These are phyloP conservation scores for Euphorbia tirucalli DNA, from an alignment of 345 rosid species.

Conservation along the genomic window DNA sequence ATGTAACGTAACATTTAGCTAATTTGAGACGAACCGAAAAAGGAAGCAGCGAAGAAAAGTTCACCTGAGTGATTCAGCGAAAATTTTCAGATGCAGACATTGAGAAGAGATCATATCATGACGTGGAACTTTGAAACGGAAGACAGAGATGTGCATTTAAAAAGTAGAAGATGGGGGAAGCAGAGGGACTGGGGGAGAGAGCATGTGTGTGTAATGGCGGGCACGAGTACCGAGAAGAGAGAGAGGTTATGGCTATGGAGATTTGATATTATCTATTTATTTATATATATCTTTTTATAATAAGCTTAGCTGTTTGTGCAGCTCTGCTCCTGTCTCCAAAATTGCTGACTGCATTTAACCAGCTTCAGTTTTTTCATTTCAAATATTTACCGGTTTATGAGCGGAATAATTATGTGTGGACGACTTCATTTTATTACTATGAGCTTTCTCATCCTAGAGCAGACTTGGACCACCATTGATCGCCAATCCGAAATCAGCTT, in stretches of 20 bases:
- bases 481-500: neutral
- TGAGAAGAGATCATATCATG: neutral
- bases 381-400: neutral
- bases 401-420: neutral
- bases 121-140: neutral
- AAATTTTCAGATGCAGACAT: slow-evolving; percentile 6
- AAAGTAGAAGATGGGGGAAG: neutral
- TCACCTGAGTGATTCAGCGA: neutral
- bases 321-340: neutral
- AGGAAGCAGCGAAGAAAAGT: neutral
- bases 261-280: neutral
- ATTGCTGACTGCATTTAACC: neutral
- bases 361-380: neutral
- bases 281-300: too few relatives aligned
- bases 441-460: neutral
- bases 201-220: slow-evolving; percentile 10
- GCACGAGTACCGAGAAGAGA: slow-evolving; percentile 24
- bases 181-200: slow-evolving; percentile 6
- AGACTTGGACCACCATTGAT: neutral
- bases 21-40: neutral
- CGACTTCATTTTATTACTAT: neutral
- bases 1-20: neutral
- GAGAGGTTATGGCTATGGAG: neutral
- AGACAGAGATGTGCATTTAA: slow-evolving; percentile 18
- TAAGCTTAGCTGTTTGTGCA: neutral